Evolutionary conservation across 140 eudicot genomes (phyloP).

Genomic region (Flaveria floridana): DNA sequence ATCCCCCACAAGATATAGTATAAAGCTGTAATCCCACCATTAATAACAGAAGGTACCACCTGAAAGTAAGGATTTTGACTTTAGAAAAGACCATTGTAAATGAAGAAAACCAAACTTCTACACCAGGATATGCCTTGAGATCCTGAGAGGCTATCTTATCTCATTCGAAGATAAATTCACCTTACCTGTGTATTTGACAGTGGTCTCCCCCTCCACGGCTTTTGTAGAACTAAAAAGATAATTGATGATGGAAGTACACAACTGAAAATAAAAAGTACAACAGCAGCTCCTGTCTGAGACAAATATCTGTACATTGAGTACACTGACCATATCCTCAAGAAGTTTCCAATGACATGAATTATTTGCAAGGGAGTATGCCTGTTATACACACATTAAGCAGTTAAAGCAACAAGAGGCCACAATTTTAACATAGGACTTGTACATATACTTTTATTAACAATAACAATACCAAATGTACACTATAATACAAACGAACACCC

Average conservation of each 20-base stretch:
- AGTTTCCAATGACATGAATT: slow-evolving; percentile 71
- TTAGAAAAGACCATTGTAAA: slow-evolving; percentile 7
- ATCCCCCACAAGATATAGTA: slow-evolving; percentile 93
- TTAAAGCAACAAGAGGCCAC: neutral
- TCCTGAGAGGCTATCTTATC: slow-evolving; percentile 10
- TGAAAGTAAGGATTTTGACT: slow-evolving; percentile 25
- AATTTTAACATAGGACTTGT: neutral
- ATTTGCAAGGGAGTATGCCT: slow-evolving; percentile 90
- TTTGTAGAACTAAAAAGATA: slow-evolving; percentile 66
- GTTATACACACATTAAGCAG: slow-evolving; percentile 18
- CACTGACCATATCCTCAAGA: slow-evolving; percentile 92
- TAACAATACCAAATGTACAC: neutral
- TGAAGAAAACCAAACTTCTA: neutral
- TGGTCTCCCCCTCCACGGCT: slow-evolving; percentile 93
- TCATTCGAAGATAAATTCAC: neutral
- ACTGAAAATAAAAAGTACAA: slow-evolving; percentile 78
- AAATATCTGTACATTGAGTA: slow-evolving; percentile 85
- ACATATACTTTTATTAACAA: neutral
- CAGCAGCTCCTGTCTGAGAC: slow-evolving; percentile 83
- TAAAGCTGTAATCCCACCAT: slow-evolving; percentile 90
- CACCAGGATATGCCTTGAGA: slow-evolving; percentile 21
- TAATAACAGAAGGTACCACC: slow-evolving; percentile 85
- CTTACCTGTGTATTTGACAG: slow-evolving; percentile 79
- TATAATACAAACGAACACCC: neutral
- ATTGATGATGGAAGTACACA: slow-evolving; percentile 78